Evolutionary conservation across 371 early-diverging fungal genomes (phyloP).

Genomic region (Actinomortierella wolfii): DNA sequence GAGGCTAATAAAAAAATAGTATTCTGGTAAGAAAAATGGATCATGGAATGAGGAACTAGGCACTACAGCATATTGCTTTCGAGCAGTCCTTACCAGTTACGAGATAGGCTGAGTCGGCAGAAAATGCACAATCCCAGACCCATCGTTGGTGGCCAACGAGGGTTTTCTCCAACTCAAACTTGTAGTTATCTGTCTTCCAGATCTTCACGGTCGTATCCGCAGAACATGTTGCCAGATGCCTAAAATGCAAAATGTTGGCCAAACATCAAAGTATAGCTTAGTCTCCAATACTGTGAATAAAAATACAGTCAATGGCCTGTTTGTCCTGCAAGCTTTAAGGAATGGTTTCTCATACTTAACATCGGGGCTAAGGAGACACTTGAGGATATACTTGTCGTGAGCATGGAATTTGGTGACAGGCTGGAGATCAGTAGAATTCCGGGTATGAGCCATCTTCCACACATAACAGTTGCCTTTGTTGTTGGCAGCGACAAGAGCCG

Average conservation of each 20-base stretch:
- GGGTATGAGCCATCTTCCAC: conserved; percentile 75
- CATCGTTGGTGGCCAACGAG: conserved; percentile 86
- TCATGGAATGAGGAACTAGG: not conserved
- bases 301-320: conserved; percentile 5
- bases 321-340: too few relatives aligned
- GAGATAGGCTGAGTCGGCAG: conserved; percentile 90
- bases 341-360: conserved; percentile 74
- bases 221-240: conserved; percentile 84
- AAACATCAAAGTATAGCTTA: not conserved
- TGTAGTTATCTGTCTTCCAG: conserved; percentile 65
- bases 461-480: conserved; percentile 91
- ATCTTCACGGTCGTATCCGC: conserved; percentile 84
- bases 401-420: conserved; percentile 76
- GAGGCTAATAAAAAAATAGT: conserved; percentile 59
- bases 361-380: conserved; percentile 85
- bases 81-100: conserved; percentile 66
- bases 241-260: conserved; percentile 16
- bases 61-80: not conserved
- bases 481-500: conserved; percentile 88
- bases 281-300: conserved; percentile 2
- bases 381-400: conserved; percentile 82
- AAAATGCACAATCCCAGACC: conserved; percentile 96
- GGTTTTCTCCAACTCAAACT: conserved; percentile 74
- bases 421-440: conserved; percentile 69
- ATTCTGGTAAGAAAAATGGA: not conserved